Conservation (phyloP, 805 yeast species). For the Candida parachauliodes region DNA sequence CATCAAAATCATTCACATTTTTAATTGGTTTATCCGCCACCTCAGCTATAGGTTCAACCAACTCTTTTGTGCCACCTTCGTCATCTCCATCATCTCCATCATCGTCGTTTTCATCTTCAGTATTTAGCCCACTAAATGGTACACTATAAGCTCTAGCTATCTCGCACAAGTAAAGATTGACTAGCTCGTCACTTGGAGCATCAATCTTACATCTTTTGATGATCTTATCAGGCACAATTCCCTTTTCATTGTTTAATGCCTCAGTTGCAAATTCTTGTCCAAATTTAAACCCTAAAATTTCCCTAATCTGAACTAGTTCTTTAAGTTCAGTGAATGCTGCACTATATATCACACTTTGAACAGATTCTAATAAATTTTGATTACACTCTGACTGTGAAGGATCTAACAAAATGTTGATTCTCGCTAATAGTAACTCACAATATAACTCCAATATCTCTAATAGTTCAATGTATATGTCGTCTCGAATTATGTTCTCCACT, state of each 20-base stretch:
- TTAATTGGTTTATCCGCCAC: slow-evolving; percentile 13
- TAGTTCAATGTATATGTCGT: slow-evolving; percentile 75
- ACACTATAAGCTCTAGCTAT: slow-evolving; percentile 78
- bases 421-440: slow-evolving; percentile 75
- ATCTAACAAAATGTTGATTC: slow-evolving; percentile 59
- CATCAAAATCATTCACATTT: slow-evolving; percentile 54
- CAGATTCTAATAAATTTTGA: slow-evolving; percentile 70
- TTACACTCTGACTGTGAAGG: slow-evolving; percentile 40
- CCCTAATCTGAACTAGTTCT: slow-evolving; percentile 61
- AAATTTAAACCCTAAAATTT: slow-evolving; percentile 56
- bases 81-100: slow-evolving; percentile 24
- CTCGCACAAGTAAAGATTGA: slow-evolving; percentile 67
- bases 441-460: slow-evolving; percentile 77
- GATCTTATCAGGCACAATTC: slow-evolving; percentile 66
- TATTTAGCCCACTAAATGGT: slow-evolving; percentile 54
- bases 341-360: slow-evolving; percentile 62
- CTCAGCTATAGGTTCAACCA: slow-evolving; percentile 26
- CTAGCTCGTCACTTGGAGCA: slow-evolving; percentile 65
- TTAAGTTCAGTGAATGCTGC: slow-evolving; percentile 73
- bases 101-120: slow-evolving; percentile 23
- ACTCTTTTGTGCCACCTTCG: slow-evolving; percentile 12
- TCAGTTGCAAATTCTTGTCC: slow-evolving; percentile 63
- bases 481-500: slow-evolving; percentile 79
- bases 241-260: slow-evolving; percentile 48
- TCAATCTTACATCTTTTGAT: slow-evolving; percentile 57